phyloP scores from a whole-genome alignment of 1,139 yeast species.

The Hyphopichia burtonii region DNA sequence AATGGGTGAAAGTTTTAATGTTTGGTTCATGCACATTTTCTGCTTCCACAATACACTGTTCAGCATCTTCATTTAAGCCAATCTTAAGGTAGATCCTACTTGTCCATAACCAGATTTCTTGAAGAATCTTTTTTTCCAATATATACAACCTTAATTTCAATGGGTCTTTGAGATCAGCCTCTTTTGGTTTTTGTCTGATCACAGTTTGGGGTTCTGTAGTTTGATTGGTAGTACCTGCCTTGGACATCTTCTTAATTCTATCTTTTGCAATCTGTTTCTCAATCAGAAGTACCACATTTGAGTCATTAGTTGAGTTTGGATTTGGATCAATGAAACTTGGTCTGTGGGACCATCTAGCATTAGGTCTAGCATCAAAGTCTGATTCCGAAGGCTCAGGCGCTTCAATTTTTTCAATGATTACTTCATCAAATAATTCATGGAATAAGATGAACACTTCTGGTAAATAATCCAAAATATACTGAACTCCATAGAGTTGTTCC shows the following conservation, averaged over 20 bases:
- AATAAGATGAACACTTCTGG: conserved; percentile 66
- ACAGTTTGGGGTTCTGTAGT: conserved; percentile 2
- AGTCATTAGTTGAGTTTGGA: conserved; percentile 5
- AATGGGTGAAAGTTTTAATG: conserved; percentile 50
- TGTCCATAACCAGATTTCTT: conserved; percentile 74
- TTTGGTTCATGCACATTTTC: conserved; percentile 52
- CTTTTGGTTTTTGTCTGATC: conserved; percentile 5
- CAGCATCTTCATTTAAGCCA: conserved; percentile 59
- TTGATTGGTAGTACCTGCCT: conserved; percentile 1
- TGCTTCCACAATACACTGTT: conserved; percentile 74
- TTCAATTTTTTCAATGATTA: conserved; percentile 1
- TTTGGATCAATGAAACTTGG: conserved; percentile 46
- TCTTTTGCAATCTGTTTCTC: conserved; percentile 19
- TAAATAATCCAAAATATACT: conserved; percentile 61
- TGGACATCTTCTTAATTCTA: conserved; percentile 19
- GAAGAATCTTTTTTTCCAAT: conserved; percentile 41
- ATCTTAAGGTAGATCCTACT: conserved; percentile 63
- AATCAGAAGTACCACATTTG: conserved; percentile 6
- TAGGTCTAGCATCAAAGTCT: conserved; percentile 14
- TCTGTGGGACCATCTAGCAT: conserved; percentile 43
- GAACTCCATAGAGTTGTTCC: conserved; percentile 62
- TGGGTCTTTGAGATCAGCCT: conserved; percentile 5
- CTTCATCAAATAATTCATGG: conserved; percentile 49
- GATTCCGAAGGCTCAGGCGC: not conserved
- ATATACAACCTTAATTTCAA: conserved; percentile 7